Base-by-base conservation (phyloP, 2,329 filamentous ascomycete species). In the Ceratocystis harringtonii region DNA sequence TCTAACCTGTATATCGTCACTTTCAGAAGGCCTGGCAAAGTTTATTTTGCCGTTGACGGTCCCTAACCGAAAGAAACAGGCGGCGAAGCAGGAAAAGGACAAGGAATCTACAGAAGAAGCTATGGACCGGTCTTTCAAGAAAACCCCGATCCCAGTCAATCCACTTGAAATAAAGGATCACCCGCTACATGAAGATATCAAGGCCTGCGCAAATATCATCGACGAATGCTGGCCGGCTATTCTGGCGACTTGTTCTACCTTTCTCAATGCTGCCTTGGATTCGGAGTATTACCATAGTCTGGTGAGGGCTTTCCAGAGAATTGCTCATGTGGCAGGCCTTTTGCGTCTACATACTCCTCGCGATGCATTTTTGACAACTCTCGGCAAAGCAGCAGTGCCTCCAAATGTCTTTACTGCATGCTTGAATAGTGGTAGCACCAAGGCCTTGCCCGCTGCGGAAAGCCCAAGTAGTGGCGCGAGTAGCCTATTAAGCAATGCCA, bases 221-320 rank as follows among this genome's bases (percentile, higher is more conserved):
- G 90, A 95, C 3, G 83, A 89, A 69, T 97, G 92, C 73, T 99
- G 94, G 94, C 94, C 94, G 60, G 94, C 94, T 12, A 86, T 97
- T 48, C 82, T 99, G 61, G 92, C 94, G 0, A 94, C 91, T 1
- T 96, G 91, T 71, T 99, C 94, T 0, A 96, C 92, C 0, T 99
- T 97, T 72, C 77, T 99, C 19, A 95, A 95, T 72, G 90, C 94
- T 36, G 86, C 92, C 0, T 78, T 99, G 3, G 94, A 99, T 72
- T 88, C 90, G 0, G 91, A 96, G 64, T 96, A 94, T 70, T 99
- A 97, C 71, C 92, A 96, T 70, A 85, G 87, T 8, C 78, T 99
- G 1, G 92, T 99, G 28, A 84, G 94, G 69, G 89, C 92, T 0
- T 95, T 97, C 70, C 94, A 99, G 71, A 91, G 95, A 69, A 89